These are phyloP conservation scores for Solanum chaucha DNA, from an alignment of 257 asterid species.

Conservation along the genomic window DNA sequence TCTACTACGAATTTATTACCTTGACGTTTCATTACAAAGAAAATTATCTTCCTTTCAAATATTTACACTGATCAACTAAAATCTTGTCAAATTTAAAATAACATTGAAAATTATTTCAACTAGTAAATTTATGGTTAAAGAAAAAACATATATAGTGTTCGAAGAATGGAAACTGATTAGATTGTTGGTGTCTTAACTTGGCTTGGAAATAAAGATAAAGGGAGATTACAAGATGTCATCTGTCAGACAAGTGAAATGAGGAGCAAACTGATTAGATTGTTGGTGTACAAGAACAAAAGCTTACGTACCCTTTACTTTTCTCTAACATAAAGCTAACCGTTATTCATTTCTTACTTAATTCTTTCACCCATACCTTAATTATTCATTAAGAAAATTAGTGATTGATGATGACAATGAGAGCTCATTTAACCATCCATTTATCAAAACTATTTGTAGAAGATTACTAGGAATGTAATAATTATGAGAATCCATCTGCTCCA, in stretches of 20 bases:
- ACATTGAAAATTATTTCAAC: background rate
- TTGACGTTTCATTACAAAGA: background rate
- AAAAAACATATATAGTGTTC: background rate
- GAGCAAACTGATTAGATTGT: background rate
- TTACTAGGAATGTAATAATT: background rate
- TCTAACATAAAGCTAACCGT: slow-evolving; percentile 46
- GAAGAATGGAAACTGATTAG: background rate
- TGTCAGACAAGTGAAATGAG: background rate
- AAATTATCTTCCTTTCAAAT: background rate
- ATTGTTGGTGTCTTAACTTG: slow-evolving; percentile 26
- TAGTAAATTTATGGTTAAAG: background rate
- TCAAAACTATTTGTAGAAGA: background rate
- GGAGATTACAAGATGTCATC: slow-evolving; percentile 3
- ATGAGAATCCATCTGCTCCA: background rate
- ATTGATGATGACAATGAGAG: slow-evolving; percentile 1
- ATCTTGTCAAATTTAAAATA: background rate
- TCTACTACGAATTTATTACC: background rate
- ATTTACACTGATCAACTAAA: background rate
- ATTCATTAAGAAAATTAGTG: slow-evolving; percentile 27
- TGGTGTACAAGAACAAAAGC: background rate
- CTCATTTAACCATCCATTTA: background rate
- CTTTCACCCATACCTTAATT: slow-evolving; percentile 15
- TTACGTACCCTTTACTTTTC: slow-evolving; percentile 52
- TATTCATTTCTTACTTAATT: background rate
- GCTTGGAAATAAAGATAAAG: slow-evolving; percentile 18